phyloP scores from a whole-genome alignment of 345 rosid species.

The Theobroma cacao region DNA sequence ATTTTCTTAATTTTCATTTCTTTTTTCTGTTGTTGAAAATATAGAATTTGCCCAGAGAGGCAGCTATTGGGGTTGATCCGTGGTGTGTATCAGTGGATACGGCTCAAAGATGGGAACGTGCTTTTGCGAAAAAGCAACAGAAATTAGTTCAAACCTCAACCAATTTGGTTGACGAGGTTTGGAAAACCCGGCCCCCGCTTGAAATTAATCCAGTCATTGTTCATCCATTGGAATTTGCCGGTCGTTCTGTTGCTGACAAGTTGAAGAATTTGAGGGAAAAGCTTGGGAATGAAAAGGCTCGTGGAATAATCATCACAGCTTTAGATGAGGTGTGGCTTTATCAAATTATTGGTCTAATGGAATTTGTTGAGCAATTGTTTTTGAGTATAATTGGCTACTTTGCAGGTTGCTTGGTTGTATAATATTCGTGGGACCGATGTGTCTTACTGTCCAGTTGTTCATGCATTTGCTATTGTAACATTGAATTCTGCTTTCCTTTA shows the following conservation, averaged over 20 bases:
- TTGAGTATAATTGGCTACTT: slow-evolving; percentile 1
- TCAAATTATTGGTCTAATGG: background rate
- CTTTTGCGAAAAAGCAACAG: slow-evolving; percentile 57
- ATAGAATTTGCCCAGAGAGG: slow-evolving; percentile 70
- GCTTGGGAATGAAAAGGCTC: slow-evolving; percentile 49
- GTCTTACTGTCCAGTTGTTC: slow-evolving; percentile 86
- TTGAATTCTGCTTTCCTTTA: slow-evolving; percentile 65
- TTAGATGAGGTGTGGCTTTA: slow-evolving; percentile 72
- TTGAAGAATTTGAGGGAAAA: slow-evolving; percentile 61
- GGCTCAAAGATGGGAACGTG: slow-evolving; percentile 71
- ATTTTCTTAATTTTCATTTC: background rate
- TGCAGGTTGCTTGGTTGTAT: slow-evolving; percentile 98
- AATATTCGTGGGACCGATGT: slow-evolving; percentile 94
- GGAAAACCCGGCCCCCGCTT: slow-evolving; percentile 68
- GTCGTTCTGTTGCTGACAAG: slow-evolving; percentile 62
- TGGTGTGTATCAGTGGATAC: slow-evolving; percentile 90
- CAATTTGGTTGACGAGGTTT: slow-evolving; percentile 82
- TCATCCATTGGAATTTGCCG: slow-evolving; percentile 76
- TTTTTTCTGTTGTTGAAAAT: slow-evolving; percentile 8
- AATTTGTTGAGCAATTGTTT: background rate
- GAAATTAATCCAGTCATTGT: slow-evolving; percentile 55
- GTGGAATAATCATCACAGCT: slow-evolving; percentile 66
- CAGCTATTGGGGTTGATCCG: slow-evolving; percentile 74
- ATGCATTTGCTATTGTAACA: slow-evolving; percentile 87
- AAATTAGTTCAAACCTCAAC: slow-evolving; percentile 64